Percentiles rank a stretch among this genome's conserved stretches.
These are phyloP conservation scores for Neonectria hederae DNA, from an alignment of 2,329 filamentous ascomycete genomes.

Conservation along the genomic window DNA sequence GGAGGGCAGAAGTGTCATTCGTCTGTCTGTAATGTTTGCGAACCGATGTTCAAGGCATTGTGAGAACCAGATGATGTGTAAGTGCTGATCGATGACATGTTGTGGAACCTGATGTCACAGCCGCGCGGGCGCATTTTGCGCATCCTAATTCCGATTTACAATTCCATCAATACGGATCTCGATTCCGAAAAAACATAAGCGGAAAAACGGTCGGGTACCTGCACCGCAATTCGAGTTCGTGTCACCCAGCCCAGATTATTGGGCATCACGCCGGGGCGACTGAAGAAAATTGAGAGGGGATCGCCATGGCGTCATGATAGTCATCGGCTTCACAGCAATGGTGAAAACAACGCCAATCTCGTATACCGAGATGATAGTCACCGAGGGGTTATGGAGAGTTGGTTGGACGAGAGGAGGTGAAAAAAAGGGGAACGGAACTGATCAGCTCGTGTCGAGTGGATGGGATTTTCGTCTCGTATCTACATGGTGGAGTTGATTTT, in stretches of 20 bases:
- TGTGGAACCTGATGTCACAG: slow-evolving; percentile 9
- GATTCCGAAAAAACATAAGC: background rate
- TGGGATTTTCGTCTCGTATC: slow-evolving; percentile 24
- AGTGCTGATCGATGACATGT: slow-evolving; percentile 4
- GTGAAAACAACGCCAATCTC: background rate
- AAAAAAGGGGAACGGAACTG: background rate
- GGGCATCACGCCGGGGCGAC: background rate
- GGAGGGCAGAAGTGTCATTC: background rate
- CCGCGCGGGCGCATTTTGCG: background rate
- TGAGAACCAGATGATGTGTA: background rate
- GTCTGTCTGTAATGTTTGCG: background rate
- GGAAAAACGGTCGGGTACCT: background rate
- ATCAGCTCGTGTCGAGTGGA: slow-evolving; percentile 16
- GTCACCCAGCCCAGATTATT: background rate
- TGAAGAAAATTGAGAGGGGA: background rate
- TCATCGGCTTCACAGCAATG: background rate
- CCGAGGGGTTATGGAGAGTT: background rate
- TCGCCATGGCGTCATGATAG: background rate
- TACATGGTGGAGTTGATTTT: slow-evolving; percentile 19
- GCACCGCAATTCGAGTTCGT: background rate
- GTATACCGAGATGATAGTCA: slow-evolving; percentile 1
- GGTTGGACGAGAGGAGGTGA: background rate
- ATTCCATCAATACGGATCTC: background rate
- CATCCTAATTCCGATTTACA: slow-evolving; percentile 4
- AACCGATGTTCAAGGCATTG: slow-evolving; percentile 1